Evolutionary conservation across 345 rosid genomes (phyloP).

Genomic region (Microthlaspi erraticum): DNA sequence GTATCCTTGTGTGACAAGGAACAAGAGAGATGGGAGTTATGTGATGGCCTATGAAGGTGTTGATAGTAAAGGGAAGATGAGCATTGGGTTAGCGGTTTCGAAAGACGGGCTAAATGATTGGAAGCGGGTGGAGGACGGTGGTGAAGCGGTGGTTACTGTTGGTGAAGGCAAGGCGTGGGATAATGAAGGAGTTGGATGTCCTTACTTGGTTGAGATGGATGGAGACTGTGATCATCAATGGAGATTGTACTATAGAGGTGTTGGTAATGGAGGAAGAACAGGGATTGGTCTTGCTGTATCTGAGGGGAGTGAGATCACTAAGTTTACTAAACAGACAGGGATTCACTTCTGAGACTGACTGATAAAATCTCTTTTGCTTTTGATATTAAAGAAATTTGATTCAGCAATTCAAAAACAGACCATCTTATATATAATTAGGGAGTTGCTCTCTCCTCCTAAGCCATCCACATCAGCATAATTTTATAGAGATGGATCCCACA

Average conservation of each 20-base stretch:
- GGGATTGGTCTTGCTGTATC: conserved; percentile 78
- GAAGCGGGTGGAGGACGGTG: conserved; percentile 54
- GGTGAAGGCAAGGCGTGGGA: conserved; percentile 67
- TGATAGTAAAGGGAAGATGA: conserved; percentile 49
- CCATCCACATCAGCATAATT: no score
- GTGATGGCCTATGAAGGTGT: conserved; percentile 79
- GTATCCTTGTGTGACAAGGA: conserved; percentile 63
- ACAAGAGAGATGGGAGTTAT: conserved; percentile 63
- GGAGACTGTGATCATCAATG: conserved; percentile 59
- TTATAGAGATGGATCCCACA: no score
- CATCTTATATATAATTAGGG: no score
- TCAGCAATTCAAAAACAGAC: not conserved
- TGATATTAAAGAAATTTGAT: conserved; percentile 6
- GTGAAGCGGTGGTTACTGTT: conserved; percentile 51
- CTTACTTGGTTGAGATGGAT: conserved; percentile 71
- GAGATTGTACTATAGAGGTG: conserved; percentile 76
- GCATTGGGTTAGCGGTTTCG: conserved; percentile 72
- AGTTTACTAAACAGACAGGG: conserved; percentile 63
- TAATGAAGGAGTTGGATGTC: conserved; percentile 63
- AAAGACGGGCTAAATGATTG: conserved; percentile 66
- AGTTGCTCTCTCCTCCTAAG: no score
- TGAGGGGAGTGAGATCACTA: conserved; percentile 51
- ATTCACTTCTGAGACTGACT: conserved; percentile 51
- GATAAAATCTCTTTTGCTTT: conserved; percentile 8
- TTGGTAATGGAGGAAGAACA: conserved; percentile 62